A percentile compares a stretch with the other conserved stretches of the same genome.
These are phyloP conservation scores for Tolypocladium inflatum DNA, from an alignment of 2,329 filamentous ascomycete genomes.

Conservation along the genomic window DNA sequence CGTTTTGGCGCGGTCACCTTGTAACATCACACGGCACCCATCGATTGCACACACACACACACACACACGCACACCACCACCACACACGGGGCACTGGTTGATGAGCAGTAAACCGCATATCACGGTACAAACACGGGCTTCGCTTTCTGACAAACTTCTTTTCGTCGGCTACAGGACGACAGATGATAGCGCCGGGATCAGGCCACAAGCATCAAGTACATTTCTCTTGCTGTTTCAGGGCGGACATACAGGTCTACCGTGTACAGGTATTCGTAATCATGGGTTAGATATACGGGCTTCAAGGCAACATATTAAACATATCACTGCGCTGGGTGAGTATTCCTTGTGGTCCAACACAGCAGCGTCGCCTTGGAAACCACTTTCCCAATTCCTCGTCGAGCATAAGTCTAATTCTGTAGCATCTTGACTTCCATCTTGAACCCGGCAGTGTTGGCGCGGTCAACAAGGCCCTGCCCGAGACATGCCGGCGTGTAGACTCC, in stretches of 20 bases:
- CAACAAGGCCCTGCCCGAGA: slow-evolving; percentile 56
- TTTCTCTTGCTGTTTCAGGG: not conserved
- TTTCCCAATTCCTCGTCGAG: not conserved
- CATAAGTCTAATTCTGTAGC: not conserved
- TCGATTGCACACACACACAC: not conserved
- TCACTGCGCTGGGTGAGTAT: not conserved
- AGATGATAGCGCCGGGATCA: not conserved
- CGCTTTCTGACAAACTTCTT: not conserved
- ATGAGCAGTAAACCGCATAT: not conserved
- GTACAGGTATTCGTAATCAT: not conserved
- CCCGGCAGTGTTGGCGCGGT: slow-evolving; percentile 50
- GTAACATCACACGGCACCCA: not conserved
- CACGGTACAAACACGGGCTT: not conserved
- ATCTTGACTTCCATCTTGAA: slow-evolving; percentile 50
- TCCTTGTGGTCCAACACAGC: too few species aligned
- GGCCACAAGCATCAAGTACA: not conserved
- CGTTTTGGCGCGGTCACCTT: not conserved
- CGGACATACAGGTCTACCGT: not conserved
- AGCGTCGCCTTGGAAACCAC: too few species aligned
- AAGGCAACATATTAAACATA: not conserved
- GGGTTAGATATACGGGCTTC: not conserved
- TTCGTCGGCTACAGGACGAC: not conserved
- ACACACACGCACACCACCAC: not conserved
- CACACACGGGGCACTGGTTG: not conserved
- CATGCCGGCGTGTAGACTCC: slow-evolving; percentile 65